Evolutionary conservation across 345 rosid genomes (phyloP).

Genomic region (Noccaea bulbosa): DNA sequence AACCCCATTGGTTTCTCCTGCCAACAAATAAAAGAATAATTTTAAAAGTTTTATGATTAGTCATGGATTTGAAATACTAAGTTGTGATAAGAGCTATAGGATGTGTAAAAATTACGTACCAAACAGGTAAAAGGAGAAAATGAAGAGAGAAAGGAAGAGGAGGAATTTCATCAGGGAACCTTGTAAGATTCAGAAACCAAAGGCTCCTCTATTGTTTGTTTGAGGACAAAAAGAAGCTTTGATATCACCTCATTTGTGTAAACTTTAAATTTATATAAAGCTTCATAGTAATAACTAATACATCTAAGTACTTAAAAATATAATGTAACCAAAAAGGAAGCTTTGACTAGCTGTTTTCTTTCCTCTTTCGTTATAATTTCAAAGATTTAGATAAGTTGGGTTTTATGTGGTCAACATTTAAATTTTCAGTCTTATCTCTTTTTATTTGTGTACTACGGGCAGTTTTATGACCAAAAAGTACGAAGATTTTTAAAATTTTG

Average conservation of each 20-base stretch:
- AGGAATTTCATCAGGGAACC: conserved; percentile 21
- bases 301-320: neutral
- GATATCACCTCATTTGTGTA: neutral
- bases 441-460: neutral
- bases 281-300: neutral
- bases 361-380: neutral
- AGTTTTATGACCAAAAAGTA: neutral
- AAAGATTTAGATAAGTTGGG: neutral
- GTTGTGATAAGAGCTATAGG: conserved; percentile 1
- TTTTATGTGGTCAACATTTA: neutral
- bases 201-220: neutral
- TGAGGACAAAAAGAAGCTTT: neutral
- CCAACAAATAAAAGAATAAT: neutral
- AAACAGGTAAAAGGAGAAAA: neutral
- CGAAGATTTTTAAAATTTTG: neutral
- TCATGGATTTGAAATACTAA: neutral
- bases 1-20: conserved; percentile 28
- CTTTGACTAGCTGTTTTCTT: neutral
- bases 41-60: neutral
- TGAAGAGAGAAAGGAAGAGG: conserved; percentile 7
- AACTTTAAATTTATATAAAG: neutral
- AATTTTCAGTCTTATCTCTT: neutral
- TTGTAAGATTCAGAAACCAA: conserved; percentile 28
- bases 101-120: conserved; percentile 17
- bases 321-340: neutral